Conservation (phyloP, 2,329 filamentous ascomycete genomes). For the Cladophialophora yegresii region DNA sequence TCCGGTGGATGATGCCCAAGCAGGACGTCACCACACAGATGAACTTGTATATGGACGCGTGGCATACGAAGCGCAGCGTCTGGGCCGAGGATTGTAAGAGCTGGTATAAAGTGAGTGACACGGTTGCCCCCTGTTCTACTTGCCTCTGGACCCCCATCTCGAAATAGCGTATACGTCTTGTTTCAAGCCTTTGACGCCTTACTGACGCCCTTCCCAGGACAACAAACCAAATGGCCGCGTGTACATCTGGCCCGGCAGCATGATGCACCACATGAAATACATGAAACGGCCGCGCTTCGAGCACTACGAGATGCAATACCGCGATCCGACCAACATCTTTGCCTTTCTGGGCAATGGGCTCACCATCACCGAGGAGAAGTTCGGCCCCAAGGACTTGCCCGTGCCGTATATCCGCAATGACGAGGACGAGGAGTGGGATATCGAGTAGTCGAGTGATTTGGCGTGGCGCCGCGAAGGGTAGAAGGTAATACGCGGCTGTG, state of each 20-base stretch:
- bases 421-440: constrained; percentile 32
- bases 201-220: constrained; percentile 14
- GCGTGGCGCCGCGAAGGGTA: neutral
- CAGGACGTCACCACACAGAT: constrained; percentile 30
- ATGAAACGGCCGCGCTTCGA: constrained; percentile 45
- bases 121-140: constrained; percentile 3
- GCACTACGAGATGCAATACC: constrained; percentile 47
- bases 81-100: constrained; percentile 39
- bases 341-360: constrained; percentile 51
- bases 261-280: constrained; percentile 46
- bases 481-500: no score
- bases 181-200: neutral
- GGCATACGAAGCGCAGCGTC: constrained; percentile 39
- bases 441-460: constrained; percentile 17
- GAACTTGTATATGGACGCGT: constrained; percentile 35
- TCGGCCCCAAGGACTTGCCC: constrained; percentile 15
- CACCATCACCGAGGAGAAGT: constrained; percentile 44
- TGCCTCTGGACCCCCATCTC: constrained; percentile 44
- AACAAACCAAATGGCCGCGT: constrained; percentile 38
- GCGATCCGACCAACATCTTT: constrained; percentile 45
- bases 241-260: constrained; percentile 46
- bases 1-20: constrained; percentile 36
- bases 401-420: constrained; percentile 29
- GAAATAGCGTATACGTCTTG: no score
- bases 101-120: constrained; percentile 45